phyloP scores from a whole-genome alignment of 345 rosid genomes.

The Citropsis articulata region DNA sequence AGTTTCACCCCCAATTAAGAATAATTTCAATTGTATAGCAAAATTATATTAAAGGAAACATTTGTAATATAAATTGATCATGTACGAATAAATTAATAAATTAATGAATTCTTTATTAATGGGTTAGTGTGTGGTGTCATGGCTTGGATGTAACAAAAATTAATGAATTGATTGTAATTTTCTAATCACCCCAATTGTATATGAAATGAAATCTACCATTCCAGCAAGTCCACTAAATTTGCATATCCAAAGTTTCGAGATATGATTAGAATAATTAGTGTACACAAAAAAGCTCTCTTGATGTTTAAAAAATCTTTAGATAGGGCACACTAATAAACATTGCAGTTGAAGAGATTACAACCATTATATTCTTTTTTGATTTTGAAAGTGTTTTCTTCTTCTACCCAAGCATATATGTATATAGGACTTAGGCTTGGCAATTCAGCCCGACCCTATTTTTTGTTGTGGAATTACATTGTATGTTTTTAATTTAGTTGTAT shows the following conservation, averaged over 20 bases:
- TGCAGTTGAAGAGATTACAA: neutral
- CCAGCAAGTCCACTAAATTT: neutral
- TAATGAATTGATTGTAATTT: too few relatives aligned
- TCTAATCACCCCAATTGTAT: too few relatives aligned
- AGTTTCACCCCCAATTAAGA: neutral
- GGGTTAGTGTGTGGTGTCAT: too few relatives aligned
- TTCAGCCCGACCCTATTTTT: too few relatives aligned
- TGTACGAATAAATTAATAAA: too few relatives aligned
- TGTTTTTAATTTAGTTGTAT: too few relatives aligned
- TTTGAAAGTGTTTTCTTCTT: constrained; percentile 82
- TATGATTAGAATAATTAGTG: neutral
- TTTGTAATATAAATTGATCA: neutral
- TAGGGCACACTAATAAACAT: neutral
- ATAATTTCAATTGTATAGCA: neutral
- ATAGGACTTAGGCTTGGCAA: constrained; percentile 17
- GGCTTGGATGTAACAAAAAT: too few relatives aligned
- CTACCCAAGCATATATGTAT: constrained; percentile 79
- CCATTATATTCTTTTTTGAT: constrained; percentile 54
- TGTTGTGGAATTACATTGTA: too few relatives aligned
- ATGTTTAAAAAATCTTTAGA: neutral
- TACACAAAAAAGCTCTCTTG: neutral
- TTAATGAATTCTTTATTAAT: too few relatives aligned
- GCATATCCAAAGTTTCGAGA: too few relatives aligned
- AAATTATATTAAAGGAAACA: neutral
- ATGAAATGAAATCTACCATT: too few relatives aligned